Percentiles rank a stretch among this genome's conserved stretches.
Conservation (phyloP, 169 alveolate species). For the Plasmodium gonderi region DNA sequence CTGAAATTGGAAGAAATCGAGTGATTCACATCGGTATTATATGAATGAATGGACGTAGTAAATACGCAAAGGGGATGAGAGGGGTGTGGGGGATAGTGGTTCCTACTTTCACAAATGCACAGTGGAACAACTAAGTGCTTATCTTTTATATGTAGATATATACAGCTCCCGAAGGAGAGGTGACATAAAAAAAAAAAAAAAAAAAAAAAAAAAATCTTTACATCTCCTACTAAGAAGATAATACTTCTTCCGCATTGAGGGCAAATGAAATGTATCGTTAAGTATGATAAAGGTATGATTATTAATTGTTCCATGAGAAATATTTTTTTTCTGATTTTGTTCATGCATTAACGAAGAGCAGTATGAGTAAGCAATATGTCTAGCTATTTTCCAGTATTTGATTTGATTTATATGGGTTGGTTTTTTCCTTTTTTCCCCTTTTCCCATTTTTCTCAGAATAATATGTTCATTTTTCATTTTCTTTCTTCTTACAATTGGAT, state of each 20-base stretch:
- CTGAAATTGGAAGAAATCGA: neutral
- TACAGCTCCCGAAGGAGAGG: too few species aligned
- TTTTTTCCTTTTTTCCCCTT: constrained; percentile 10
- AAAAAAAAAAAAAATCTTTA: neutral
- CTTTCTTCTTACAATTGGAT: constrained; percentile 1
- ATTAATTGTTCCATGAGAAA: too few species aligned
- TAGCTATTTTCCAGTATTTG: constrained; percentile 44
- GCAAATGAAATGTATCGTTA: constrained; percentile 65
- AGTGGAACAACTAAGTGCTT: neutral
- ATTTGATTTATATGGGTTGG: constrained; percentile 16
- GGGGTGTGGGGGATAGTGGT: neutral
- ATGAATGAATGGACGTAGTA: neutral
- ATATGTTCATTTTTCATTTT: neutral
- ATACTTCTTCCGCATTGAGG: constrained; percentile 69
- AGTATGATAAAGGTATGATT: constrained; percentile 15
- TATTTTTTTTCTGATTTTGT: neutral
- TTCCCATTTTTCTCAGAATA: neutral
- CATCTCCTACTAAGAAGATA: constrained; percentile 38
- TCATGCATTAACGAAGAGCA: constrained; percentile 7
- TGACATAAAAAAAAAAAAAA: too few species aligned
- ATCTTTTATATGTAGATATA: neutral
- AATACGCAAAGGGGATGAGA: neutral
- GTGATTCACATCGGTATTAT: neutral
- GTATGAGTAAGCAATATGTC: constrained; percentile 48
- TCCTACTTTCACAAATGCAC: neutral